Conservation (phyloP, 2,329 filamentous ascomycete genomes). For the Fusarium sterilihyphosum region DNA sequence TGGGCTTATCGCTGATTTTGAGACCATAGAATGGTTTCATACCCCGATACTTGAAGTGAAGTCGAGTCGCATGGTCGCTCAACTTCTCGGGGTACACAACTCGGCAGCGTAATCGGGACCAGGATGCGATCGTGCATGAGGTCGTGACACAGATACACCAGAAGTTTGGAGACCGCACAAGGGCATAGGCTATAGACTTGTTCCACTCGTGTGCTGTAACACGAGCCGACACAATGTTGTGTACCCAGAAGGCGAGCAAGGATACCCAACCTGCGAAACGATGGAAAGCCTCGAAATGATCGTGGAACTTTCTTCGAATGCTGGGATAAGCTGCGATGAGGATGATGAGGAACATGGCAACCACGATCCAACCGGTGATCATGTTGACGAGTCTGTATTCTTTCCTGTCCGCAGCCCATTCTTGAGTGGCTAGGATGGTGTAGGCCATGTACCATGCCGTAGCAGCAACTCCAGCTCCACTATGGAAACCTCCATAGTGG, state of each 20-base stretch:
- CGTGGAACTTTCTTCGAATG: constrained; percentile 16
- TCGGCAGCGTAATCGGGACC: constrained; percentile 4
- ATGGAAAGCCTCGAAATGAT: constrained; percentile 18
- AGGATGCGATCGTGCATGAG: constrained; percentile 7
- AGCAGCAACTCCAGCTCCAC: constrained; percentile 13
- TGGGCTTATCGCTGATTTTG: constrained; percentile 22
- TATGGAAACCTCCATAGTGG: constrained; percentile 17
- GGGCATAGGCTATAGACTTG: background rate
- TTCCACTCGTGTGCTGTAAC: constrained; percentile 11
- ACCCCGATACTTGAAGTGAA: constrained; percentile 22
- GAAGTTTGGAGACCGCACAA: constrained; percentile 16
- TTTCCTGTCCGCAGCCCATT: background rate
- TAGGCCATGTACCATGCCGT: constrained; percentile 8
- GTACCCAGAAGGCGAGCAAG: background rate
- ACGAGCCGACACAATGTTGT: constrained; percentile 12
- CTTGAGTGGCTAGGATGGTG: constrained; percentile 4
- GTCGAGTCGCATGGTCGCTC: constrained; percentile 14
- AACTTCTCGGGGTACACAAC: constrained; percentile 13
- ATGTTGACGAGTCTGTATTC: constrained; percentile 7
- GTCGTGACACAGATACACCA: constrained; percentile 21
- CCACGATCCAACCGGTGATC: constrained; percentile 12
- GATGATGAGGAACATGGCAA: constrained; percentile 10
- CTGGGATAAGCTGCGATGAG: background rate
- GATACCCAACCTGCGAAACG: constrained; percentile 18
- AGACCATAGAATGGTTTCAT: constrained; percentile 20